A percentile compares a stretch with the other conserved stretches of the same genome.
phyloP scores from a whole-genome alignment of 2,329 filamentous ascomycete species.

The Lasiodiplodia gonubiensis region DNA sequence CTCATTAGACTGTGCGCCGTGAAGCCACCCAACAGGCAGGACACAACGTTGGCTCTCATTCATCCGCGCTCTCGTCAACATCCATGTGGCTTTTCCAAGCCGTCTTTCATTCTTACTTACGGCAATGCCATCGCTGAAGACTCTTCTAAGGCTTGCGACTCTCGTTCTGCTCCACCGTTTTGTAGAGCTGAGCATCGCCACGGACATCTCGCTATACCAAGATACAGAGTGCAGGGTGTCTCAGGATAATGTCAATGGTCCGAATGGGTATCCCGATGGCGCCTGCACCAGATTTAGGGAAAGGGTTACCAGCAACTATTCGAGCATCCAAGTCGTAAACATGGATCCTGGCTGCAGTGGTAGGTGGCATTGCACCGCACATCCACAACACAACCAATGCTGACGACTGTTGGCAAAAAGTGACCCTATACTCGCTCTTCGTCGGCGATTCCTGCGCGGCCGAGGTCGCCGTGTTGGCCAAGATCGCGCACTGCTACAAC shows the following conservation, averaged over 20 bases:
- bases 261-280: conserved; percentile 10
- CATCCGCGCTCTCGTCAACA: too few species aligned
- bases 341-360: conserved; percentile 4
- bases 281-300: background rate
- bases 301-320: background rate
- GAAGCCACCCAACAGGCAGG: too few species aligned
- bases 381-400: background rate
- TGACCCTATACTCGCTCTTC: conserved; percentile 7
- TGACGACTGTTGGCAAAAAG: background rate
- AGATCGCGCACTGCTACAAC: conserved; percentile 11
- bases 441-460: conserved; percentile 16
- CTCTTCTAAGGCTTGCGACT: too few species aligned
- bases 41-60: too few species aligned
- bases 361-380: background rate
- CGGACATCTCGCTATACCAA: background rate
- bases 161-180: too few species aligned
- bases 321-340: conserved; percentile 17
- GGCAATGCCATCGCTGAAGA: too few species aligned
- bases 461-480: background rate
- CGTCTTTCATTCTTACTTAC: too few species aligned
- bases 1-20: too few species aligned
- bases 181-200: background rate
- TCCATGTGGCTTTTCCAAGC: too few species aligned
- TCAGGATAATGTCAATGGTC: background rate
- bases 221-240: conserved; percentile 8